Evolutionary conservation across 352 stramenopile genomes (phyloP), one percentile per base, ranked within the genome.

Genomic region (Pythium folliculosum): DNA sequence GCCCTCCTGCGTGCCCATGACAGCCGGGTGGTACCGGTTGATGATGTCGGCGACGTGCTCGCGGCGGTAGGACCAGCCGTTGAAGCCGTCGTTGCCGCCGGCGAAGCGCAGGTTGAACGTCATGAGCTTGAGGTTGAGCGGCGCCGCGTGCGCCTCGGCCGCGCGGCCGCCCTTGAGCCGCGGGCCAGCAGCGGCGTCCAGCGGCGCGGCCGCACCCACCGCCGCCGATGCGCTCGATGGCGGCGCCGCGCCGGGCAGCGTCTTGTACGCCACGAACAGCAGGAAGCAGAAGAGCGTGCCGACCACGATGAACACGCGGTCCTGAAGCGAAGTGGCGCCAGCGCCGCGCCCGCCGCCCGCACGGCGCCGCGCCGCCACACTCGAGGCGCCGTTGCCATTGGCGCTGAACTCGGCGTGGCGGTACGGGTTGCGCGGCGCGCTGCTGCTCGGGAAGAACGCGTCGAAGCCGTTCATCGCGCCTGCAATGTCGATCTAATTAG

Each of bases 381-480:
- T 65, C 58, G 35, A 53, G 57, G 32, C 30, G 12, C 49, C 35
- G 17, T 12, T 44, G 10, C 23, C 44, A 22, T 37, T 44, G 25
- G 40, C 52, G 16, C 55, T 58, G 66, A 75, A 70, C 63, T 89
- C 76, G 5, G 78, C 78, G 66, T 92, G 82, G n/a, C 84, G 82
- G 76, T 92, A 94, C 60, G 84, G 86, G 56, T 94, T 94, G 60
- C 79, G 78, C 67, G 81, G 82, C 64, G 74, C 72, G 49, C 74
- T 72, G 71, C 70, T 79, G 65, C 58, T 84, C 57, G 81, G 76
- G 79, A 90, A 90, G 77, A 92, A 89, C 60, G 80, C 77, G 60
- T 86, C 77, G 65, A 86, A 83, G 63, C 75, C 70, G 71, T 83
- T 87, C 82, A 91, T 91, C 1, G 38, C 40, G 44, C n/a, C 21